Evolutionary conservation across 140 eudicot species (phyloP), one percentile per base, ranked within the genome.

Genomic region (Cichorium intybus): DNA sequence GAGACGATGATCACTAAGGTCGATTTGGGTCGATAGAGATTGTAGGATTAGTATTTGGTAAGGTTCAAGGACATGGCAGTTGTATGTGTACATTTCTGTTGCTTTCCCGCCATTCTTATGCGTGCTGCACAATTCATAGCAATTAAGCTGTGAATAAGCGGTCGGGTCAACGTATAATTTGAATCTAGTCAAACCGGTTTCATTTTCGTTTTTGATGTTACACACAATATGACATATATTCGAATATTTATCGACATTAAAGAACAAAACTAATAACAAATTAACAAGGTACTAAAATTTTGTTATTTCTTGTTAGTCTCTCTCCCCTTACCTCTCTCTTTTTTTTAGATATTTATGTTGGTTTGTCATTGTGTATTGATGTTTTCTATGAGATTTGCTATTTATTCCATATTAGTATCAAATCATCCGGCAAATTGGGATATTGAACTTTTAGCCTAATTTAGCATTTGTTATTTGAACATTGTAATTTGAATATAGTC

Each of bases 21-120:
- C n/a, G 73, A 59, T 58, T 50, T 24, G 29, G 20, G 10, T 58
- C n/a, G 59, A 39, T 27, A 21, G 63, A 27, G 47, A 41, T 62
- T 20, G 58, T 41, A 71, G 9, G 51, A 56, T 31, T 55, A 49
- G 4, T 6, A 55, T 54, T 56, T 64, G 66, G 60, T 54, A 55
- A 6, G 27, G 7, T 55, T 64, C 17, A 27, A 41, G 49, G 28
- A 54, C 39, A 72, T 51, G 71, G 62, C 77, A 72, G 21, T 52
- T 56, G 9, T 71, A 64, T 71, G 70, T 51, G 22, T 26, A 26
- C 21, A 2, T 60, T 60, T 70, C 27, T 51, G 63, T 61, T 61
- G 48, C 37, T 72, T 72, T 72, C 77, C 71, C 77, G 71, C 77
- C 65, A 62, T 34, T 61, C n/a, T 61, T 51, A 26, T 22, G 17